These are phyloP conservation scores for Pterocarpus santalinus DNA, from an alignment of 306 rosid genomes.

Conservation along the genomic window DNA sequence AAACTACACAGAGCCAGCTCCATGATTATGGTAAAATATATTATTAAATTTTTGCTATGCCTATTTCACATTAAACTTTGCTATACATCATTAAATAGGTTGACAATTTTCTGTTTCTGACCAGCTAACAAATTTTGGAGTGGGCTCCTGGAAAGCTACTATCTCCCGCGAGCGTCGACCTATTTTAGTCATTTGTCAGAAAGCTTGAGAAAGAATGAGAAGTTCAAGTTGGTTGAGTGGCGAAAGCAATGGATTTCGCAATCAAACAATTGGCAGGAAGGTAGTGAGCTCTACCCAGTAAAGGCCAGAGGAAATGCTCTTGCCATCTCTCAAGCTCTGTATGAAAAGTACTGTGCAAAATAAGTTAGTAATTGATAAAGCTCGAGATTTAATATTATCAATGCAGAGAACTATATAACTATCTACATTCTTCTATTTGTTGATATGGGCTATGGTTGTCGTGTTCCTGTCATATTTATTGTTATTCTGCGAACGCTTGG, in stretches of 20 bases:
- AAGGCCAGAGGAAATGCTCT: slow-evolving; percentile 77
- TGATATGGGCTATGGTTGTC: slow-evolving; percentile 35
- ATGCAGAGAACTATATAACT: background rate
- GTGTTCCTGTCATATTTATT: background rate
- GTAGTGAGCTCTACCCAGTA: slow-evolving; percentile 72
- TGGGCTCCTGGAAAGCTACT: slow-evolving; percentile 76
- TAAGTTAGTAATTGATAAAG: slow-evolving; percentile 12
- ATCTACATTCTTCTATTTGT: slow-evolving; percentile 17
- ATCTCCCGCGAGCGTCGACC: slow-evolving; percentile 88
- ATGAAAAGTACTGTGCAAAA: slow-evolving; percentile 61
- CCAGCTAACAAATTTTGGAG: slow-evolving; percentile 92
- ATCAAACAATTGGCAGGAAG: slow-evolving; percentile 91
- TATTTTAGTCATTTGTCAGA: slow-evolving; percentile 65
- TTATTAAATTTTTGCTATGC: background rate
- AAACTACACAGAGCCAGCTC: slow-evolving; percentile 78
- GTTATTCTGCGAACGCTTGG: too few species aligned
- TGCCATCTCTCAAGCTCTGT: slow-evolving; percentile 71
- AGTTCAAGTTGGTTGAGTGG: slow-evolving; percentile 77
- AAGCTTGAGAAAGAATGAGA: slow-evolving; percentile 69
- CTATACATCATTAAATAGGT: background rate
- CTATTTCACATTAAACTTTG: slow-evolving; percentile 19
- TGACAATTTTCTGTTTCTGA: slow-evolving; percentile 37
- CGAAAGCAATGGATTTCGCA: slow-evolving; percentile 79
- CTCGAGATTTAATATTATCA: background rate
- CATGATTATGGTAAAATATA: slow-evolving; percentile 85